These are phyloP conservation scores for Rubroboletus pulcherrimus DNA, from an alignment of 768 basidiomycete species.

Conservation along the genomic window DNA sequence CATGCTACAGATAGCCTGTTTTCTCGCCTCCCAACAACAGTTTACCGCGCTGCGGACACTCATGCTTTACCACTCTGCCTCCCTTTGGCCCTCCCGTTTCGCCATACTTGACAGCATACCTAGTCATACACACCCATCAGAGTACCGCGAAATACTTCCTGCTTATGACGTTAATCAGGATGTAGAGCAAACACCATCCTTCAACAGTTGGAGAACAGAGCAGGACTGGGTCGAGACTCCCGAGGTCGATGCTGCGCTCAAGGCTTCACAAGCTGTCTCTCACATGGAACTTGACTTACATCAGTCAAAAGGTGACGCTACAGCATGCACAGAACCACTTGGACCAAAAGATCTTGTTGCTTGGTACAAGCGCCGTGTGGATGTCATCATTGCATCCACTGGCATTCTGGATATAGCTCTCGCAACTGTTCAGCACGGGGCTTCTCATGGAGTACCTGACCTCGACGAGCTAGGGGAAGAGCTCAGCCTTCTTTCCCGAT, in stretches of 20 bases:
- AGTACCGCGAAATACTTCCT: slow-evolving; percentile 63
- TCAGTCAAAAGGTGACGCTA: slow-evolving; percentile 7
- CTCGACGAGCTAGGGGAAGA: slow-evolving; percentile 92
- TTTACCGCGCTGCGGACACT: slow-evolving; percentile 59
- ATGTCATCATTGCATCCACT: slow-evolving; percentile 54
- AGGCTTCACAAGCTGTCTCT: slow-evolving; percentile 21
- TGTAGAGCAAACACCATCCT: slow-evolving; percentile 35
- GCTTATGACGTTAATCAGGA: slow-evolving; percentile 47
- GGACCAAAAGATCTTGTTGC: slow-evolving; percentile 41
- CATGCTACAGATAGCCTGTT: slow-evolving; percentile 54
- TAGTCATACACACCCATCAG: slow-evolving; percentile 61
- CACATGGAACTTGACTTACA: slow-evolving; percentile 9
- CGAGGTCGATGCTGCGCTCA: slow-evolving; percentile 42
- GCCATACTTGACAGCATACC: slow-evolving; percentile 71
- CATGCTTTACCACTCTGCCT: slow-evolving; percentile 48
- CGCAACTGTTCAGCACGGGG: slow-evolving; percentile 79
- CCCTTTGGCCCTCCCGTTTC: slow-evolving; percentile 69
- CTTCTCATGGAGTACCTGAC: slow-evolving; percentile 68
- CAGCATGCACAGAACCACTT: slow-evolving; percentile 7
- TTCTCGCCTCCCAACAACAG: slow-evolving; percentile 61
- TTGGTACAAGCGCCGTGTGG: slow-evolving; percentile 76
- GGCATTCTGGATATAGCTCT: slow-evolving; percentile 82
- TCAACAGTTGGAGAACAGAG: slow-evolving; percentile 47
- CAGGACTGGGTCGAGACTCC: slow-evolving; percentile 57
- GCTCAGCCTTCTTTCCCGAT: slow-evolving; percentile 75